Percentiles rank a stretch among this genome's conserved stretches.
Conservation (phyloP, 2,329 filamentous ascomycete genomes). For the Alternaria panax region DNA sequence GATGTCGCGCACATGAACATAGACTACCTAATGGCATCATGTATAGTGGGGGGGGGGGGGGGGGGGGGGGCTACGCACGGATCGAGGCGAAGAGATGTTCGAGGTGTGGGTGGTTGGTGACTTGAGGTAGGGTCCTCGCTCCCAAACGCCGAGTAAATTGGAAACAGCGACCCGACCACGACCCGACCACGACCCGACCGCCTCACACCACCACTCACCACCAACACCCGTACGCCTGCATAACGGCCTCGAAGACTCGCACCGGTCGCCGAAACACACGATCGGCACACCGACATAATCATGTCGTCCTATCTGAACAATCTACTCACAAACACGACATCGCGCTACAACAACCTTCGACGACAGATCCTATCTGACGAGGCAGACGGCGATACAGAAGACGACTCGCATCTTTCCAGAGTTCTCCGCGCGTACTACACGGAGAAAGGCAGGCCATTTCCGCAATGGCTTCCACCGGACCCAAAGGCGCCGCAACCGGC, state of each 20-base stretch:
- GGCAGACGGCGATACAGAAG: conserved; percentile 67
- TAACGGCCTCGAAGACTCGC: conserved; percentile 1
- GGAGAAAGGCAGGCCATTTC: conserved; percentile 83
- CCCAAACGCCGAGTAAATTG: conserved; percentile 22
- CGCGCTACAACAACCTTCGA: conserved; percentile 65
- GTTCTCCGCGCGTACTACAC: conserved; percentile 92
- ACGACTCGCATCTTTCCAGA: conserved; percentile 94
- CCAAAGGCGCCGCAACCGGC: conserved; percentile 71
- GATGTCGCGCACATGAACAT: neutral
- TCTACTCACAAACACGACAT: conserved; percentile 65
- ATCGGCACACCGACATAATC: conserved; percentile 6
- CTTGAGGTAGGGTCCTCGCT: conserved; percentile 10
- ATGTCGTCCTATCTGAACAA: conserved; percentile 81
- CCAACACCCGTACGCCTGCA: conserved; percentile 6
- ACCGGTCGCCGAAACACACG: neutral
- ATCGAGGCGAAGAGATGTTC: neutral
- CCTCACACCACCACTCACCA: conserved; percentile 10
- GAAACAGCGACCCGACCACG: conserved; percentile 19
- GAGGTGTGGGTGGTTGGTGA: conserved; percentile 2
- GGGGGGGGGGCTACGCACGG: neutral
- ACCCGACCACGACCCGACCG: neutral
- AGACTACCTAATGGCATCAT: neutral
- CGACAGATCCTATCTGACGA: conserved; percentile 71
- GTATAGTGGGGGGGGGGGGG: neutral
- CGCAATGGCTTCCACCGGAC: conserved; percentile 87